phyloP scores from a whole-genome alignment of 1,284 basidiomycete species.

The Puccinia horiana region DNA sequence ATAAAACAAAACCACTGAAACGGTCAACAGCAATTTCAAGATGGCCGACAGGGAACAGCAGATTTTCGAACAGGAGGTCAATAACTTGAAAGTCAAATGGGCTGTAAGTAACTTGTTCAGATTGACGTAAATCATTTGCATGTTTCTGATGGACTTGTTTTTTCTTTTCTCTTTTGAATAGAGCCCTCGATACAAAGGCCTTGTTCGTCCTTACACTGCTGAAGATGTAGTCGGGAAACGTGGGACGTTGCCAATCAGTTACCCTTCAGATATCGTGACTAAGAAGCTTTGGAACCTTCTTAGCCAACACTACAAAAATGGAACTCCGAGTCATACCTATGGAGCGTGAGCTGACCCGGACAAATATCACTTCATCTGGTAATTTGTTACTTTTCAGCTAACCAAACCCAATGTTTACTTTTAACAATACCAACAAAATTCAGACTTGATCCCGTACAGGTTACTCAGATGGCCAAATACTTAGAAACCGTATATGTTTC shows the following conservation, averaged over 20 bases:
- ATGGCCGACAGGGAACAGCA: slow-evolving; percentile 40
- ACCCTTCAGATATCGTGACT: slow-evolving; percentile 79
- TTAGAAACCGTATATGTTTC: slow-evolving; percentile 95
- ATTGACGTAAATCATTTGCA: not conserved
- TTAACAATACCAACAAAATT: not conserved
- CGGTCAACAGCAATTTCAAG: not conserved
- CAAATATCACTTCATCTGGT: not conserved
- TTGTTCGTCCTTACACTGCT: slow-evolving; percentile 77
- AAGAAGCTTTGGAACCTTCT: slow-evolving; percentile 83
- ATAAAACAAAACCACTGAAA: not conserved
- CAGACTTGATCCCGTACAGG: slow-evolving; percentile 78
- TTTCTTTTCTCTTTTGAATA: not conserved
- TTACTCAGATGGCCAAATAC: slow-evolving; percentile 94
- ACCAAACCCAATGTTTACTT: not conserved
- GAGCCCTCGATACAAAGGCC: slow-evolving; percentile 70
- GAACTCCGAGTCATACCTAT: slow-evolving; percentile 82
- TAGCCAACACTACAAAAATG: slow-evolving; percentile 58
- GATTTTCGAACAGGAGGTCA: slow-evolving; percentile 38
- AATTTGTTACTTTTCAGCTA: not conserved
- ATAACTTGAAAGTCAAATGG: slow-evolving; percentile 30
- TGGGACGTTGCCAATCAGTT: slow-evolving; percentile 77
- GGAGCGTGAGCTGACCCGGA: slow-evolving; percentile 66
- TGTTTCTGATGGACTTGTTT: not conserved
- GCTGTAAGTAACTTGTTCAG: not conserved
- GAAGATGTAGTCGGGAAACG: slow-evolving; percentile 81